These are phyloP conservation scores for Helminthosporium solani DNA, from an alignment of 2,329 filamentous ascomycete species.

Conservation along the genomic window DNA sequence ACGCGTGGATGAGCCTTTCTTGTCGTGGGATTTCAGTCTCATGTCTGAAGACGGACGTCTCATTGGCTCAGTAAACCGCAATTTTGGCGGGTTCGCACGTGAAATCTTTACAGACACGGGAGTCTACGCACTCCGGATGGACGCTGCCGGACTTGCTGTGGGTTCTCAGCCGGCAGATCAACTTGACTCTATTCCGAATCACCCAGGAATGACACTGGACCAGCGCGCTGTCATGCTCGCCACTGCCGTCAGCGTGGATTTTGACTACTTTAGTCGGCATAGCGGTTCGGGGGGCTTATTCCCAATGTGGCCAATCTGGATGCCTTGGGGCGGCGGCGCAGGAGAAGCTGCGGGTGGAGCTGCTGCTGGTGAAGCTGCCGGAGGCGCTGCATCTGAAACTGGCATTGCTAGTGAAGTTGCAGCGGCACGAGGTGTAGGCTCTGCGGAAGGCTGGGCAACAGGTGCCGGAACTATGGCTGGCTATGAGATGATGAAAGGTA, in stretches of 20 bases:
- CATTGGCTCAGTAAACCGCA: constrained; percentile 64
- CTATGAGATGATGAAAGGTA: constrained; percentile 63
- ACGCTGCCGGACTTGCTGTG: constrained; percentile 52
- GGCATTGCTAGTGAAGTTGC: constrained; percentile 52
- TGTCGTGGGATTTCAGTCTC: constrained; percentile 66
- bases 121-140: constrained; percentile 65
- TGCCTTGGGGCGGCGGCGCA: constrained; percentile 51
- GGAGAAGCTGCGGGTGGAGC: constrained; percentile 44
- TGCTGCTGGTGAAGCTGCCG: constrained; percentile 39
- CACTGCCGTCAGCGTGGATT: constrained; percentile 65
- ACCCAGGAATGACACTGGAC: constrained; percentile 61
- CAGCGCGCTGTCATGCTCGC: constrained; percentile 67
- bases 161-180: constrained; percentile 44
- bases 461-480: constrained; percentile 63
- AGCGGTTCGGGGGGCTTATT: constrained; percentile 50
- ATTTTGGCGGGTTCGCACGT: constrained; percentile 62
- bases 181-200: constrained; percentile 34
- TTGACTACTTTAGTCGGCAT: constrained; percentile 67
- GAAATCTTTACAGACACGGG: constrained; percentile 68
- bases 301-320: constrained; percentile 46
- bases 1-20: constrained; percentile 61
- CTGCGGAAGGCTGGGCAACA: constrained; percentile 47
- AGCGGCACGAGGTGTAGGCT: constrained; percentile 40
- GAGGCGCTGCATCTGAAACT: constrained; percentile 46
- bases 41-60: constrained; percentile 51